These are phyloP conservation scores for Erodium maritimum DNA, from an alignment of 345 rosid species.

Conservation along the genomic window DNA sequence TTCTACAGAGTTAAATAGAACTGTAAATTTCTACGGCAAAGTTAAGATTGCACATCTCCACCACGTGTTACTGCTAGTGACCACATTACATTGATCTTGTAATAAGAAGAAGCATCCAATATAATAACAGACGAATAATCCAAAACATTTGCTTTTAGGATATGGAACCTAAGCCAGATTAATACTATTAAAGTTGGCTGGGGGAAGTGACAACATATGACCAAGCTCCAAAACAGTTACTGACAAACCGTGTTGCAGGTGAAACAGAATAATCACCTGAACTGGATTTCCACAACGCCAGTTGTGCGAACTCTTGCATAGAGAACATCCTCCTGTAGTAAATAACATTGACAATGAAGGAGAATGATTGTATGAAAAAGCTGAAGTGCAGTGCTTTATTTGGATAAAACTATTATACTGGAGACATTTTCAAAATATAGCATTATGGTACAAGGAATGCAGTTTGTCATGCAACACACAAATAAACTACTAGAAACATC, in stretches of 20 bases:
- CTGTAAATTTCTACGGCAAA: neutral
- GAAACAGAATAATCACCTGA: slow-evolving; percentile 50
- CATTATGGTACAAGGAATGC: no score
- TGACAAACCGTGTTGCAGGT: neutral
- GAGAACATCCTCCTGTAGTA: slow-evolving; percentile 79
- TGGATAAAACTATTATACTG: neutral
- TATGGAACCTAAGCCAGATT: neutral
- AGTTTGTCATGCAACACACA: no score
- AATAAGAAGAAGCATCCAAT: neutral
- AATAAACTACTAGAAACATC: no score
- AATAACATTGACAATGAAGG: no score
- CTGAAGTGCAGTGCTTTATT: no score
- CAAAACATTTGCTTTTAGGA: neutral
- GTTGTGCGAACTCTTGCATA: slow-evolving; percentile 96
- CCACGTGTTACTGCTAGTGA: neutral
- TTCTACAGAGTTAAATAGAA: neutral
- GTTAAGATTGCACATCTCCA: neutral
- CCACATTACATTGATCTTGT: neutral
- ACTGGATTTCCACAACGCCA: slow-evolving; percentile 96
- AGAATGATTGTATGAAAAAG: neutral
- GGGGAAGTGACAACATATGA: neutral
- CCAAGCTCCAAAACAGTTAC: no score
- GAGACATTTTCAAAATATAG: neutral
- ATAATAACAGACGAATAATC: no score
- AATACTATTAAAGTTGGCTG: neutral